A percentile compares a stretch with the other conserved stretches of the same genome.
Evolutionary conservation across 139 green algal genomes (phyloP).

Genomic region (Chlorokybus atmophyticus): DNA sequence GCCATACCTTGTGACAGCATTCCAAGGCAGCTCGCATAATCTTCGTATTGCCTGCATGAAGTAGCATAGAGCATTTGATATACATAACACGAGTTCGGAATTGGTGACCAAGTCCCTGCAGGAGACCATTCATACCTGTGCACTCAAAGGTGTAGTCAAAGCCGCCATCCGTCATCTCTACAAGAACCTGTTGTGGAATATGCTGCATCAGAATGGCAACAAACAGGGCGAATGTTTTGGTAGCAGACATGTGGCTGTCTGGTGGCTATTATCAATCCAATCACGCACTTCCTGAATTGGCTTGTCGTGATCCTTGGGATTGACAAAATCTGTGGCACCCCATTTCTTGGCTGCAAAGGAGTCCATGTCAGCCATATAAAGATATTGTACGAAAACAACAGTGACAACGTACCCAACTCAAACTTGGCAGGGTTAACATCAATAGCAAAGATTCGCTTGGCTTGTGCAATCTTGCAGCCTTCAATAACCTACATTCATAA

Average conservation of each 20-base stretch:
- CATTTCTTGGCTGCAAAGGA: conserved; percentile 25
- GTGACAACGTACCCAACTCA: conserved; percentile 12
- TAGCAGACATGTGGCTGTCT: too few species aligned
- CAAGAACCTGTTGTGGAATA: conserved; percentile 25
- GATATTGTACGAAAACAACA: neutral
- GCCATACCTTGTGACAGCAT: conserved; percentile 54
- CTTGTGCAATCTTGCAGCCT: conserved; percentile 54
- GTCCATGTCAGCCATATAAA: too few species aligned
- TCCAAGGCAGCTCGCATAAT: conserved; percentile 93
- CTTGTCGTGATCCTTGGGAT: conserved; percentile 34
- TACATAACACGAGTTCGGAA: too few species aligned
- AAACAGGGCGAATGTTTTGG: too few species aligned
- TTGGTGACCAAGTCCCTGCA: too few species aligned
- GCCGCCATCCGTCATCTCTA: conserved; percentile 78
- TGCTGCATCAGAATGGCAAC: too few species aligned
- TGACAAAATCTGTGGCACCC: conserved; percentile 38
- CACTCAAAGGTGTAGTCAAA: conserved; percentile 93
- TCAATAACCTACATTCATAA: conserved; percentile 89
- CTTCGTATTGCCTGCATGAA: conserved; percentile 72
- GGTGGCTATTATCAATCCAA: neutral
- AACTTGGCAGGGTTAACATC: conserved; percentile 87
- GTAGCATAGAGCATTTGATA: too few species aligned
- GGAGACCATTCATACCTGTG: too few species aligned
- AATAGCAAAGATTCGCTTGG: conserved; percentile 75
- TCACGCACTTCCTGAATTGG: conserved; percentile 20